Evolutionary conservation across 305 asterid species (phyloP), one percentile per base, ranked within the genome.

Genomic region (Rubia tinctorum): DNA sequence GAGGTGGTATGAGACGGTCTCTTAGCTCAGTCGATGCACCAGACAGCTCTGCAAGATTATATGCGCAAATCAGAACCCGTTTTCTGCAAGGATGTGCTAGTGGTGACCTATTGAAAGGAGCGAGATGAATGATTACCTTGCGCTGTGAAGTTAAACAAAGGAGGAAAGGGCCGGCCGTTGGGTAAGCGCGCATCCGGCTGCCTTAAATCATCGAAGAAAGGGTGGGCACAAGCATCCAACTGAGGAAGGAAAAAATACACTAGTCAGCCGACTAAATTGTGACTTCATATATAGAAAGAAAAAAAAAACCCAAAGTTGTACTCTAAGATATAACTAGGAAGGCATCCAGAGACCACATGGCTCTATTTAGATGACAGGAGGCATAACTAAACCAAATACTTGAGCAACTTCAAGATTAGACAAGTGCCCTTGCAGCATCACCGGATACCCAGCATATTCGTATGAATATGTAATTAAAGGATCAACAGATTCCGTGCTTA

Each of bases 141-240:
- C 49, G 90, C 82, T 18, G 93, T 69, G 70, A 95, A 92, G 89
- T 92, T 78, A 78, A 95, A 92, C 65, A 95, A 85, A 49, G 98
- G 96, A 58, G 98, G 99, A 68, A 95, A 78, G 14, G 95, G 84
- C 55, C 82, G 82, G 59, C 96, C 97, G n/a, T 87, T 88, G 5
- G 98, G 92, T 80, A 95, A 78, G 81, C 82, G 75, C 14, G 90
- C 87, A 78, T 84, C 84, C 53, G 95, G 91, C 62, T 86, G 96
- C 77, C 98, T 86, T 81, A 95, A 76, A 75, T 82, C 84, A 63
- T 95, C 98, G 34, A 90, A 95, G 83, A 95, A 95, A 2, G 99
- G 97, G 75, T 95, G 99, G 27, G 99, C 97, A 80, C 98, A 92
- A 12, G 99, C 99, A 87, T 95, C 99, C 92, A 95, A 84, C 98